These are phyloP conservation scores for Plenodomus lindquistii DNA, from an alignment of 2,329 filamentous ascomycete species.

Conservation along the genomic window DNA sequence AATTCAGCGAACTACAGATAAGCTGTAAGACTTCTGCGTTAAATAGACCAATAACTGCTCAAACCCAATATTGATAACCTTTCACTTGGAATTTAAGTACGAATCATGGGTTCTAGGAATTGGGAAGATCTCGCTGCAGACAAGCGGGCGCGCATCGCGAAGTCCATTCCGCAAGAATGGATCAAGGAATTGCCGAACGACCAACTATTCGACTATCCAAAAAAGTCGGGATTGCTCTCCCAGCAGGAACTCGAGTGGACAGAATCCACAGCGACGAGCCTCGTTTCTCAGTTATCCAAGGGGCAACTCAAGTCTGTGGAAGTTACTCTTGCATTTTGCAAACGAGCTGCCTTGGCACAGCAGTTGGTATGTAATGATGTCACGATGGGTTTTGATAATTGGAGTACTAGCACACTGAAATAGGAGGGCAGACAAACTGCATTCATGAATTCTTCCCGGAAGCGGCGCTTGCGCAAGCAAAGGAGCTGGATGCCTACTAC, in stretches of 20 bases:
- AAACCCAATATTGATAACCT: neutral
- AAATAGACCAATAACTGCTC: neutral
- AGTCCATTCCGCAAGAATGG: slow-evolving; percentile 32
- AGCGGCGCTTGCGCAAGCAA: slow-evolving; percentile 42
- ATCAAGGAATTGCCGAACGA: slow-evolving; percentile 6
- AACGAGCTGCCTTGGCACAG: slow-evolving; percentile 57
- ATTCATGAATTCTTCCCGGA: slow-evolving; percentile 51
- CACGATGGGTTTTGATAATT: no score
- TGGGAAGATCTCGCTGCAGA: slow-evolving; percentile 25
- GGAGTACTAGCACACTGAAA: no score
- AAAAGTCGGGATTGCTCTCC: slow-evolving; percentile 24
- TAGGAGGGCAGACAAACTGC: slow-evolving; percentile 17
- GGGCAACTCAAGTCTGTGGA: slow-evolving; percentile 33
- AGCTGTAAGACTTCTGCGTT: neutral
- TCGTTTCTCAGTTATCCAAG: slow-evolving; percentile 19
- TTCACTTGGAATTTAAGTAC: neutral
- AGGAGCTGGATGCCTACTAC: slow-evolving; percentile 44
- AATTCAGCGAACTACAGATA: neutral
- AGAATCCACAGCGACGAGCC: slow-evolving; percentile 23
- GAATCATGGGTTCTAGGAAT: neutral
- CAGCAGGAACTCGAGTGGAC: slow-evolving; percentile 28
- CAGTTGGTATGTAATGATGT: slow-evolving; percentile 53
- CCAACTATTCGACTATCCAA: slow-evolving; percentile 20
- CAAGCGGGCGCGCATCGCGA: slow-evolving; percentile 21
- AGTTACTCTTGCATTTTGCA: slow-evolving; percentile 56